Conservation (phyloP, 768 basidiomycete species). For the Rhizopogon vesiculosus region DNA sequence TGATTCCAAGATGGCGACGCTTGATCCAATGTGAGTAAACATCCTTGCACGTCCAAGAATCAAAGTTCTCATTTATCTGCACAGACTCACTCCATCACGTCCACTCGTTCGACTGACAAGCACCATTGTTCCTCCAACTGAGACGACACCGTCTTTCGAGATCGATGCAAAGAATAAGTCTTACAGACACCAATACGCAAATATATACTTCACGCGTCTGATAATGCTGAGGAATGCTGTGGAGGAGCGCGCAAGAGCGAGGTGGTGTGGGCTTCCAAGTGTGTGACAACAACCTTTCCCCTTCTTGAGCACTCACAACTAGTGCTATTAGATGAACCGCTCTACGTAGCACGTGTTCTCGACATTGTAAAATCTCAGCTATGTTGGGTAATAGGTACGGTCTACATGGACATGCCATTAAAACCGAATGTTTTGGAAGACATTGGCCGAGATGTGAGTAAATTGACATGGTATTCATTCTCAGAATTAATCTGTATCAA, state of each 20-base stretch:
- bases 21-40: constrained; percentile 5
- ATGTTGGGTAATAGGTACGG: constrained; percentile 91
- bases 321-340: constrained; percentile 50
- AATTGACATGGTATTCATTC: constrained; percentile 2
- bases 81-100: constrained; percentile 17
- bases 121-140: constrained; percentile 22
- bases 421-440: constrained; percentile 99
- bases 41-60: neutral
- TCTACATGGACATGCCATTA: constrained; percentile 98
- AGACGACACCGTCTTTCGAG: constrained; percentile 34
- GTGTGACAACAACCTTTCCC: constrained; percentile 1
- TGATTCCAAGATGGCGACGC: neutral
- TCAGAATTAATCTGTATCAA: constrained; percentile 26
- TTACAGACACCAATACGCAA: constrained; percentile 68
- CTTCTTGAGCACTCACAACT: neutral
- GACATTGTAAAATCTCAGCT: constrained; percentile 82
- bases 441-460: constrained; percentile 83
- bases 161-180: constrained; percentile 41
- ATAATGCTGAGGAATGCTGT: constrained; percentile 44
- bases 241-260: constrained; percentile 39
- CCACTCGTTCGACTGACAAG: constrained; percentile 25
- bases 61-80: neutral
- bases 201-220: constrained; percentile 64
- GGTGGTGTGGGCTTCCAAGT: constrained; percentile 48
- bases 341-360: constrained; percentile 73